These are phyloP conservation scores for Brassica balearica DNA, from an alignment of 441 rosid genomes.

Conservation along the genomic window DNA sequence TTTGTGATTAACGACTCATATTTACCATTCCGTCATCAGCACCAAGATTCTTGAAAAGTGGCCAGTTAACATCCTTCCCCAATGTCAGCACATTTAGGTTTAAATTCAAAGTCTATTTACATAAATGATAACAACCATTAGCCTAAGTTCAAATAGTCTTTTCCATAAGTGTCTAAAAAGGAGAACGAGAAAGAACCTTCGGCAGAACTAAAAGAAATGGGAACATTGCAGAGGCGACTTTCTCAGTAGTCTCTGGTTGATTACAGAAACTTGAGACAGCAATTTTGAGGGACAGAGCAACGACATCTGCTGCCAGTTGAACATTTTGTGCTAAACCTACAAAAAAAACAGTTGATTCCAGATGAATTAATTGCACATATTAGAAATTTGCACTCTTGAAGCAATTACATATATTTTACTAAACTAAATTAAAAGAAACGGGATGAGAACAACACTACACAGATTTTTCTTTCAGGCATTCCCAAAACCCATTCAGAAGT, in stretches of 20 bases:
- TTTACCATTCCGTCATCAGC: slow-evolving; percentile 61
- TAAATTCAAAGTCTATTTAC: slow-evolving; percentile 70
- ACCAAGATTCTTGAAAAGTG: slow-evolving; percentile 65
- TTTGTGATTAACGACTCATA: slow-evolving; percentile 12
- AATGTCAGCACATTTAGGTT: slow-evolving; percentile 68
- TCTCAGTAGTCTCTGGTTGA: slow-evolving; percentile 53
- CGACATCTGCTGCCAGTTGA: slow-evolving; percentile 65
- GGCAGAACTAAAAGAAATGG: slow-evolving; percentile 80
- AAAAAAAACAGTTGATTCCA: slow-evolving; percentile 36
- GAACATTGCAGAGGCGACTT: slow-evolving; percentile 78
- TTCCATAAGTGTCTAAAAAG: slow-evolving; percentile 7
- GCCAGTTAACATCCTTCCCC: slow-evolving; percentile 70
- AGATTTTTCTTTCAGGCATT: slow-evolving; percentile 27
- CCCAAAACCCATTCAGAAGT: slow-evolving; percentile 18
- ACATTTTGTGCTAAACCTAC: slow-evolving; percentile 65
- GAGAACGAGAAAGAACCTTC: slow-evolving; percentile 55
- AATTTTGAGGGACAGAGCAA: slow-evolving; percentile 60
- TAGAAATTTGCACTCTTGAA: slow-evolving; percentile 10
- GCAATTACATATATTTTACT: neutral
- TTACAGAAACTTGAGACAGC: slow-evolving; percentile 57
- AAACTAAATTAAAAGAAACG: slow-evolving; percentile 13
- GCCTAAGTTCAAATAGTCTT: neutral
- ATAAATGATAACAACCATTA: slow-evolving; percentile 31
- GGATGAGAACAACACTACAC: slow-evolving; percentile 17
- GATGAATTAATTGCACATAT: slow-evolving; percentile 24